Evolutionary conservation across 2,329 filamentous ascomycete genomes (phyloP).

Genomic region (Penicillium griseofulvum): DNA sequence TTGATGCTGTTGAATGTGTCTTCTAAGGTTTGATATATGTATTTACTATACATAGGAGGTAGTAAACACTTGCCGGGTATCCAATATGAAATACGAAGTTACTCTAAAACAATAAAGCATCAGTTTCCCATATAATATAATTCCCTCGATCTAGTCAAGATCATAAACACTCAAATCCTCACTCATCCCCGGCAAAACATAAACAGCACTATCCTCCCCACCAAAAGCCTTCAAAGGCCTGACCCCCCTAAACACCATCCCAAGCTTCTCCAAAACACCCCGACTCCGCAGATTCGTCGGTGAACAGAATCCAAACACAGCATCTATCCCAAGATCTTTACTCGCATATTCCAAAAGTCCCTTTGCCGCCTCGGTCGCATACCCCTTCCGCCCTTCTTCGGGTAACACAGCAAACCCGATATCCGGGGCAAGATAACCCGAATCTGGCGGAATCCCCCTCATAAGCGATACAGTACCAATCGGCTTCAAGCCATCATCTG

Average conservation of each 20-base stretch:
- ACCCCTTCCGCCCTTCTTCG: slow-evolving; percentile 26
- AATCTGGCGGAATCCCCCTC: slow-evolving; percentile 15
- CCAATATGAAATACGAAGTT: not conserved
- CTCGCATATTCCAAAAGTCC: slow-evolving; percentile 19
- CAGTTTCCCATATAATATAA: not conserved
- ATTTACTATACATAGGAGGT: too few species aligned
- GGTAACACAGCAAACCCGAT: slow-evolving; percentile 26
- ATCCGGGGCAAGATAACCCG: slow-evolving; percentile 20
- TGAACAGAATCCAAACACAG: slow-evolving; percentile 23
- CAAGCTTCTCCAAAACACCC: slow-evolving; percentile 24
- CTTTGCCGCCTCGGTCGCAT: slow-evolving; percentile 25
- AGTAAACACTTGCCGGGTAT: too few species aligned
- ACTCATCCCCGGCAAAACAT: slow-evolving; percentile 14
- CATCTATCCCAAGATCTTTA: slow-evolving; percentile 12
- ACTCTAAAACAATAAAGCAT: not conserved
- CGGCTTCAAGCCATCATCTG: not conserved
- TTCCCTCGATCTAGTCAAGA: not conserved
- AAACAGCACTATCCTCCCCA: slow-evolving; percentile 15
- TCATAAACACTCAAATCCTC: slow-evolving; percentile 19
- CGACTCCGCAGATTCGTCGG: slow-evolving; percentile 17
- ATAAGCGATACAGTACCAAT: slow-evolving; percentile 21
- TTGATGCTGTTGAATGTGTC: too few species aligned
- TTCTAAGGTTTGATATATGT: too few species aligned
- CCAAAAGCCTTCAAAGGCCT: slow-evolving; percentile 18
- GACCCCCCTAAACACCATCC: slow-evolving; percentile 21